Evolutionary conservation across 257 asterid genomes (phyloP), one percentile per base, ranked within the genome.

Genomic region (Penstemon eatonii): DNA sequence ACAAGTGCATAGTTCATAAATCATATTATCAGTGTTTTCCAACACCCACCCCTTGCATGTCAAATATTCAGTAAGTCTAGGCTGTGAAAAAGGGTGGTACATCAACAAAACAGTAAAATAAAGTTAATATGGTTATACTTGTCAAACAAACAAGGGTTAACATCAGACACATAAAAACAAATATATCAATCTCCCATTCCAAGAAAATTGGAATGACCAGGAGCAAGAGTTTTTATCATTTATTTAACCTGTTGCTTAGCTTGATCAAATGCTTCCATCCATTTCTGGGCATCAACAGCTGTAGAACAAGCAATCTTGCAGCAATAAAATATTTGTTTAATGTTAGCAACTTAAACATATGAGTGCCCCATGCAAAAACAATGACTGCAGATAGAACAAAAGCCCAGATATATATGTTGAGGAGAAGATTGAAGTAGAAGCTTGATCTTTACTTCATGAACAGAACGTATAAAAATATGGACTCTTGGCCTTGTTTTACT

Each of bases 221-320:
- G 5, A 57, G 3, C 46, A 25, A 25, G 47, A 47, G 40, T 37
- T 56, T 25, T 41, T 69, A 60, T 59, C 66, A 42, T 69, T 58
- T 42, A 72, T 25, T 40, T 49, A 73, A 94, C 98, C 98, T 81
- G 95, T 79, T 91, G 95, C 77, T 86, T 91, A 70, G 96, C 99
- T 33, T 78, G 91, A 84, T 91, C 95, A 91, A 91, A 94, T 65
- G 98, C 98, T 81, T 94, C 99, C 90, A 89, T 83, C 99, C 99
- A 94, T 68, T 87, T 81, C 66, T 83, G 85, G 56, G 84, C 89
- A 66, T 94, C 96, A 68, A 90, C 96, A 75, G 92, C 95, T 36
- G 85, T 68, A 62, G 82, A 89, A 82, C 96, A 89, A 80, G 99
- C 97, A 88, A 90, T 93, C 97, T 85, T 77, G 85, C 85, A 85